Percentiles rank a stretch among this genome's conserved stretches.
Conservation (phyloP, 805 yeast genomes). For the Wickerhamiella musiphila region DNA sequence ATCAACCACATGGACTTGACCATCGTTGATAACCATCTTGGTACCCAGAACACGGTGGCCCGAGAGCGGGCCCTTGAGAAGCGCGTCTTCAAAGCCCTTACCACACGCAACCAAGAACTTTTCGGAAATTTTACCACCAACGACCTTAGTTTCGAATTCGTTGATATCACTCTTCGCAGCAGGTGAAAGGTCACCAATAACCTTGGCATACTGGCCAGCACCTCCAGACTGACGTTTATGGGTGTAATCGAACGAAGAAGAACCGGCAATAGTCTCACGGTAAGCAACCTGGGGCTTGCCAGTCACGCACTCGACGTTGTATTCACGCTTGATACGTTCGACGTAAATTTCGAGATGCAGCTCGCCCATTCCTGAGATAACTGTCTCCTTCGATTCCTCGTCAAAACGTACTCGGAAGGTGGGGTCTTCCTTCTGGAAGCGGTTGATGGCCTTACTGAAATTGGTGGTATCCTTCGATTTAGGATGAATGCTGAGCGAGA, state of each 20-base stretch:
- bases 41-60: slow-evolving; percentile 92
- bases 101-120: slow-evolving; percentile 86
- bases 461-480: slow-evolving; percentile 71
- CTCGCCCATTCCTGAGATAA: slow-evolving; percentile 97
- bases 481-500: slow-evolving; percentile 80
- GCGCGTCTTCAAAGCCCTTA: slow-evolving; percentile 87
- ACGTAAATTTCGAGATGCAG: slow-evolving; percentile 92
- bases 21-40: slow-evolving; percentile 86
- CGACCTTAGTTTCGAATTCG: slow-evolving; percentile 67
- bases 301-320: slow-evolving; percentile 83
- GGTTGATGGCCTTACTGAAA: slow-evolving; percentile 89
- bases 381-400: slow-evolving; percentile 79
- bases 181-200: slow-evolving; percentile 64
- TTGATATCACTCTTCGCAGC: slow-evolving; percentile 27
- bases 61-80: slow-evolving; percentile 89
- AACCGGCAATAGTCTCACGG: slow-evolving; percentile 70
- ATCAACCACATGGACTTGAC: slow-evolving; percentile 94
- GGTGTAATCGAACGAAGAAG: slow-evolving; percentile 73
- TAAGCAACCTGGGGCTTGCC: slow-evolving; percentile 98
- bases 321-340: slow-evolving; percentile 95
- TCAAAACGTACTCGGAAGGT: slow-evolving; percentile 90
- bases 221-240: slow-evolving; percentile 99
- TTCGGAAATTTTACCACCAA: slow-evolving; percentile 95
- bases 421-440: slow-evolving; percentile 98
- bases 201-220: slow-evolving; percentile 98